These are phyloP conservation scores for Hymenoscyphus fraxineus DNA, from an alignment of 2,329 filamentous ascomycete species.

Conservation along the genomic window DNA sequence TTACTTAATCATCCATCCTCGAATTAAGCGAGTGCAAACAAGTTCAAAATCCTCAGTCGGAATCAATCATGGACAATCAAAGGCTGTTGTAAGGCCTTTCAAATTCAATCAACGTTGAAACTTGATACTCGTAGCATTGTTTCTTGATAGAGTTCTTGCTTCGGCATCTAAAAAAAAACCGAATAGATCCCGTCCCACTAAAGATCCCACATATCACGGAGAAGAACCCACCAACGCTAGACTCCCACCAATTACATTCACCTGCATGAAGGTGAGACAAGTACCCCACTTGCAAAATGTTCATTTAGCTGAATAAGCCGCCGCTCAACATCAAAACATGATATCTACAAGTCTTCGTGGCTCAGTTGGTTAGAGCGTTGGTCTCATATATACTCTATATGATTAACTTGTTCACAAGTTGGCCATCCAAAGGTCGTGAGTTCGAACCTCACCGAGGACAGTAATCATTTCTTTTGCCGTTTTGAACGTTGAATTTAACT, in stretches of 20 bases:
- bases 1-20: no score
- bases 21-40: no score
- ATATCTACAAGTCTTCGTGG: slow-evolving; percentile 35
- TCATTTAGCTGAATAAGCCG: background rate
- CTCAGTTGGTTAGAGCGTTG: slow-evolving; percentile 44
- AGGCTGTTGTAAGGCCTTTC: no score
- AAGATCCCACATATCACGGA: background rate
- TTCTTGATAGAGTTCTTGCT: background rate
- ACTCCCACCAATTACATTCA: background rate
- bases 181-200: background rate
- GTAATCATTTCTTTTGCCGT: background rate
- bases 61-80: no score
- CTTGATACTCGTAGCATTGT: background rate
- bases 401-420: slow-evolving; percentile 11
- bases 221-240: background rate
- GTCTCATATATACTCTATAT: slow-evolving; percentile 35
- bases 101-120: no score
- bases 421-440: slow-evolving; percentile 46
- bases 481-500: background rate
- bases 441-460: slow-evolving; percentile 48
- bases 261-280: background rate
- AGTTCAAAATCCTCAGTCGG: no score
- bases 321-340: background rate
- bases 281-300: background rate
- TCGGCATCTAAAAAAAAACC: background rate